phyloP scores from a whole-genome alignment of 1,139 yeast genomes.

The Protomyces lactucae-debilis region DNA sequence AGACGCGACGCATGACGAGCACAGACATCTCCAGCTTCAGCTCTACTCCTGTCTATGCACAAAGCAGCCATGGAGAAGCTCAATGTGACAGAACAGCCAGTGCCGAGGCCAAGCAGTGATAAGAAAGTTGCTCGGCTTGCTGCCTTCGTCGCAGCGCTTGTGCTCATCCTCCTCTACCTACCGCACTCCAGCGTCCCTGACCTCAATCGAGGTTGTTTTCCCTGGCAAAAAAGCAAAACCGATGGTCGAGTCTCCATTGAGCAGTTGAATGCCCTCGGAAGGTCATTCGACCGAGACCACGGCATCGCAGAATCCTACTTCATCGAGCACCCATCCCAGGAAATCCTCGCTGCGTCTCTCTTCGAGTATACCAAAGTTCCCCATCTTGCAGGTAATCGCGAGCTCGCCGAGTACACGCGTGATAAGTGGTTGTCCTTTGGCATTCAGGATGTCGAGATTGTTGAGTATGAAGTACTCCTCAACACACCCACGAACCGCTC shows the following conservation, averaged over 20 bases:
- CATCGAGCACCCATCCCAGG: slow-evolving; percentile 11
- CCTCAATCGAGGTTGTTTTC: not conserved
- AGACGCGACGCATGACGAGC: no score
- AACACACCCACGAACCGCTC: slow-evolving; percentile 48
- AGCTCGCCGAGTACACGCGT: slow-evolving; percentile 61
- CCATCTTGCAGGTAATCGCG: slow-evolving; percentile 68
- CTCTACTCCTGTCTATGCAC: no score
- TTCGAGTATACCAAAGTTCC: slow-evolving; percentile 47
- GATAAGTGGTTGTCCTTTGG: slow-evolving; percentile 61
- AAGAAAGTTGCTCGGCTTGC: no score
- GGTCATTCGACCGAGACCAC: slow-evolving; percentile 3
- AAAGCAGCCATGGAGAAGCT: no score
- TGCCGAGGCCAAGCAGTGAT: no score
- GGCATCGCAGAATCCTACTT: slow-evolving; percentile 5
- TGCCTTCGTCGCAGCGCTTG: no score
- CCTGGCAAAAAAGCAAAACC: not conserved
- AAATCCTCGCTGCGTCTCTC: slow-evolving; percentile 38
- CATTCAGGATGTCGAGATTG: slow-evolving; percentile 46
- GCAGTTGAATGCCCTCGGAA: not conserved
- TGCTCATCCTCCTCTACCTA: no score
- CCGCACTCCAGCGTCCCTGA: no score
- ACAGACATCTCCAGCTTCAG: no score
- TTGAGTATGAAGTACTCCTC: slow-evolving; percentile 55
- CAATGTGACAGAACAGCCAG: no score
- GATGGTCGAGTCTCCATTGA: not conserved